A percentile compares a stretch with the other conserved stretches of the same genome.
Evolutionary conservation across 2,329 filamentous ascomycete species (phyloP).

Genomic region (Cladosporium oxysporum): DNA sequence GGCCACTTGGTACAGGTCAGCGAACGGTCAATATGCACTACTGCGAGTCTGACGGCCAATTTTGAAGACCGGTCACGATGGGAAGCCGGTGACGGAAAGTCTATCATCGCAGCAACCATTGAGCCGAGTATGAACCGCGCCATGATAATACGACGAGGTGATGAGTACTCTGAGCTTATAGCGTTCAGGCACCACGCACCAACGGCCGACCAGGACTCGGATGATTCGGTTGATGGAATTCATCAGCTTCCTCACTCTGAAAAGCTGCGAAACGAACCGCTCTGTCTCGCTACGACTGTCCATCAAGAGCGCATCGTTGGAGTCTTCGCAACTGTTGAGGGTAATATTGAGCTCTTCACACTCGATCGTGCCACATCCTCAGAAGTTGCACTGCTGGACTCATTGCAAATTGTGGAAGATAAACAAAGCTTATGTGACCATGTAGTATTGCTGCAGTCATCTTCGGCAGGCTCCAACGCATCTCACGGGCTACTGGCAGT

Average conservation of each 20-base stretch:
- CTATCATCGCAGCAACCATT: conserved; percentile 31
- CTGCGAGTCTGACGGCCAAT: conserved; percentile 26
- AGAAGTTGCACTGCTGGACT: not conserved
- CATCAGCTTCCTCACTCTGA: not conserved
- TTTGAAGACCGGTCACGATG: conserved; percentile 32
- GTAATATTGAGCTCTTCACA: conserved; percentile 20
- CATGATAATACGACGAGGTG: conserved; percentile 25
- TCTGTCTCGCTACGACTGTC: conserved; percentile 20
- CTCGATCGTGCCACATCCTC: not conserved
- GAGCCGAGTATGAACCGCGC: conserved; percentile 21
- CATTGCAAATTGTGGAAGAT: conserved; percentile 1
- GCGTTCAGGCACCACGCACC: conserved; percentile 1
- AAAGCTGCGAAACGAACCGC: conserved; percentile 16
- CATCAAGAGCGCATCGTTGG: conserved; percentile 18
- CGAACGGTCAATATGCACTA: conserved; percentile 26
- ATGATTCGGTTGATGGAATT: not conserved
- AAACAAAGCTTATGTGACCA: conserved; percentile 28
- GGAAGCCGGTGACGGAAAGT: conserved; percentile 17
- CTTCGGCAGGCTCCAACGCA: not conserved
- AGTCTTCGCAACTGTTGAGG: conserved; percentile 22
- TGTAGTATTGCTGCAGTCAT: conserved; percentile 25
- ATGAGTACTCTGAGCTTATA: conserved; percentile 19
- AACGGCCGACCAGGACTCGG: not conserved
- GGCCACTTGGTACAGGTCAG: conserved; percentile 36
- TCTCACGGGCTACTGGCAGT: conserved; percentile 22